Base-by-base conservation (phyloP, 78 protist species). In the Creolimax fragrantissima region DNA sequence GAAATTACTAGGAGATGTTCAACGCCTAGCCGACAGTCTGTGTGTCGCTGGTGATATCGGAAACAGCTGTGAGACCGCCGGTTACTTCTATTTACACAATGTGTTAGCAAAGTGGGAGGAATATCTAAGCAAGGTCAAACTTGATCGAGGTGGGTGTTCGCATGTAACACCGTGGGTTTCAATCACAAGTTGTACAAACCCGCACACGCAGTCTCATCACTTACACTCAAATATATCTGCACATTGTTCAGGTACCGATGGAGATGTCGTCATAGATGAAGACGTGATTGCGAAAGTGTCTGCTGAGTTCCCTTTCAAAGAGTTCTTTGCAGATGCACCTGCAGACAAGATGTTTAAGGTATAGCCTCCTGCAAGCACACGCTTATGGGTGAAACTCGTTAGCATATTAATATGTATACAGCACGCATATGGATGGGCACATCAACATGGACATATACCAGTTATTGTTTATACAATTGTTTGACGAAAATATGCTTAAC, bases 11-110 rank as follows among this genome's bases (percentile, higher is more conserved):
- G 42, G 5, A 3, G 92, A 94, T 43, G 97, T 96, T 3, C 91
- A 36, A 58, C 86, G 94, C 2, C 92, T 98, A 17, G 97, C 97
- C 2, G 84, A 35, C 84, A 37, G 89, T 4, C 5, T 98, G 4
- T 93, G 88, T 2, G 93, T 94, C 2, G 41, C 88, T 4, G 86
- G 6, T 7, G 98, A 93, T 44, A 95, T 93, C 35, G 94, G 88
- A 32, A 81, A 92, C 91, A 95, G 97, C n/a, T 98, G 99, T 92
- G 99, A 98, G 89, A 94, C 97, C 3, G 98, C 98, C 0, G 92
- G 43, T 39, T 95, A 97, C 89, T 97, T 97, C 91, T 96, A 39
- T 94, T 47, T 17, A 43, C 45, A 86, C 41, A 92, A 94, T 44
- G 92, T 98, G 35, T 35, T 5, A 47, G 17, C 67, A 2, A 36